Percentiles rank a stretch among this genome's conserved stretches.
These are phyloP conservation scores for Amanita jacksonii DNA, from an alignment of 768 basidiomycete species.

Conservation along the genomic window DNA sequence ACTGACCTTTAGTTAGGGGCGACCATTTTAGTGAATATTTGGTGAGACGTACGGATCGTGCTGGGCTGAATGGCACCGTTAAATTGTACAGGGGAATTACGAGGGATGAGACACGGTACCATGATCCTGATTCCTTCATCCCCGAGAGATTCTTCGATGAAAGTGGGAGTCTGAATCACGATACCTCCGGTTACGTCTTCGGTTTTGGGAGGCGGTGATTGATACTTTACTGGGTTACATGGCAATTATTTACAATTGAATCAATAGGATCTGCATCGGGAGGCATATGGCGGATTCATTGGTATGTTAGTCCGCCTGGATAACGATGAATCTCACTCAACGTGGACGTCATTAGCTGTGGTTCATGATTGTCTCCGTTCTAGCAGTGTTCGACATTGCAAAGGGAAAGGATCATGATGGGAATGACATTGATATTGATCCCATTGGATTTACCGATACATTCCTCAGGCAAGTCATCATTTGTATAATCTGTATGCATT, in stretches of 20 bases:
- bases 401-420: background rate
- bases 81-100: constrained; percentile 1
- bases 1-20: too few species aligned
- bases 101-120: constrained; percentile 2
- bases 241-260: background rate
- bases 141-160: constrained; percentile 7
- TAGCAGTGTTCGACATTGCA: background rate
- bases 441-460: too few species aligned
- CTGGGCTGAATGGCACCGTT: background rate
- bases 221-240: background rate
- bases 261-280: too few species aligned
- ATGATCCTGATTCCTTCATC: constrained; percentile 1
- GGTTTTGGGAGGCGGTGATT: constrained; percentile 8
- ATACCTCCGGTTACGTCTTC: background rate
- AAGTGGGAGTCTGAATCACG: constrained; percentile 3
- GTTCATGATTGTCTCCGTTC: background rate
- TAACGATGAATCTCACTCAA: too few species aligned
- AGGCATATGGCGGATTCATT: too few species aligned
- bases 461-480: too few species aligned
- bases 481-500: too few species aligned
- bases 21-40: too few species aligned
- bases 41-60: too few species aligned
- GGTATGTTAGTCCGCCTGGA: too few species aligned
- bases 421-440: background rate
- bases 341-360: constrained; percentile 4